Evolutionary conservation across 225 moss, liverwort and hornwort genomes (phyloP), one percentile per base, ranked within the genome.

Genomic region (Asterella californica): DNA sequence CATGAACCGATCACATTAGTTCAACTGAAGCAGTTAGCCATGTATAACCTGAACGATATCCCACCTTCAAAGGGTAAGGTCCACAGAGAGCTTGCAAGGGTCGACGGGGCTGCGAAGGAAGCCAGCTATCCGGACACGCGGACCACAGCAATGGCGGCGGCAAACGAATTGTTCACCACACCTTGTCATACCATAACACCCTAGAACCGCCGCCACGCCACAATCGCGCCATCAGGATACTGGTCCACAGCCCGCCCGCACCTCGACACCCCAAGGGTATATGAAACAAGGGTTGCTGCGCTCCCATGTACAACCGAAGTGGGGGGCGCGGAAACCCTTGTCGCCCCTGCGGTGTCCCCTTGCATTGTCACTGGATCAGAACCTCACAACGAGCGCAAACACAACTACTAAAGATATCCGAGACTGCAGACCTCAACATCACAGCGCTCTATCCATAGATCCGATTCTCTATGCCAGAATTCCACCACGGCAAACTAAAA

Each of bases 71-170:
- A 83, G 87, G 88, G 87, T 87, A 87, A 80, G 83, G 90, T 86
- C 88, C 87, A 91, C 76, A 88, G 75, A 87, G 85, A 90, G 85
- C 87, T 83, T 88, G 83, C 85, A 85, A 82, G 91, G 87, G 90
- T 92, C 88, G 88, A 94, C 91, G 91, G 89, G 94, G 88, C 95
- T 93, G 93, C 93, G 83, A 87, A 86, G 90, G 86, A 90, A 90
- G 88, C 91, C 95, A 95, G 95, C 95, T 77, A 94, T 95, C 95
- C 95, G 88, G 90, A 86, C 90, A 84, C 85, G 87, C 90, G 88
- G 93, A 93, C 90, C 86, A 83, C 86, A 90, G 88, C 91, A 93
- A 89, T 93, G 95, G 95, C 93, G 95, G 95, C 91, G 93, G 93
- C 85, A 89, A 86, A 86, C 82, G 84, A 86, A 88, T 72, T 84